Evolutionary conservation across 306 rosid genomes (phyloP).

Genomic region (Lithocarpus polystachyus): DNA sequence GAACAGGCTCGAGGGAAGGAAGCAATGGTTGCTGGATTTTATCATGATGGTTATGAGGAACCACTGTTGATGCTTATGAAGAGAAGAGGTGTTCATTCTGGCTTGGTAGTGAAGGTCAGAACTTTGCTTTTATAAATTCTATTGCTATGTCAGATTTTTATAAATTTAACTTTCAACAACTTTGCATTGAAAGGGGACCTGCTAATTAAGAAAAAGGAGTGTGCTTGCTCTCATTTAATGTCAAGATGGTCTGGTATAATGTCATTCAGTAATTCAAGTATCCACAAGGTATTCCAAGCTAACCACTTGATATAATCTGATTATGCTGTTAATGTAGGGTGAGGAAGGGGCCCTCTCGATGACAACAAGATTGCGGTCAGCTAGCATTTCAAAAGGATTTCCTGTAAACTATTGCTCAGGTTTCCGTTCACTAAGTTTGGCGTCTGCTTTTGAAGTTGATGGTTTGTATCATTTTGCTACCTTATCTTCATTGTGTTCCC

Average conservation of each 20-base stretch:
- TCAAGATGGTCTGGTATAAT: constrained; percentile 4
- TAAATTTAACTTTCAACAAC: background rate
- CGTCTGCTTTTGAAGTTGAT: constrained; percentile 52
- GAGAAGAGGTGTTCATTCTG: constrained; percentile 94
- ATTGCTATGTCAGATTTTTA: constrained; percentile 13
- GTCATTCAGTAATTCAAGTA: background rate
- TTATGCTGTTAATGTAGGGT: constrained; percentile 54
- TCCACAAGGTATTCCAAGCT: background rate
- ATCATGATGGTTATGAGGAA: constrained; percentile 92
- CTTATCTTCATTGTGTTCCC: constrained; percentile 15
- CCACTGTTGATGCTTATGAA: constrained; percentile 92
- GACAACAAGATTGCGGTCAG: constrained; percentile 84
- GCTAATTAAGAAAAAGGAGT: background rate
- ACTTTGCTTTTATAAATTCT: constrained; percentile 19
- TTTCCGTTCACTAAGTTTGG: constrained; percentile 49
- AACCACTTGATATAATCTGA: constrained; percentile 21
- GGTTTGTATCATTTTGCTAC: constrained; percentile 45
- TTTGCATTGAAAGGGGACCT: constrained; percentile 6
- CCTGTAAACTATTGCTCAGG: constrained; percentile 97
- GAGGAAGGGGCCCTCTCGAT: constrained; percentile 98
- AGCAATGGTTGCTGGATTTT: constrained; percentile 88
- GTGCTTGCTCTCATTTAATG: constrained; percentile 15
- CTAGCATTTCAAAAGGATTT: constrained; percentile 53
- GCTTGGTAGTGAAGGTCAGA: constrained; percentile 92
- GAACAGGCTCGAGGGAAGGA: constrained; percentile 88